Evolutionary conservation across 2,329 filamentous ascomycete species (phyloP), one percentile per base, ranked within the genome.

Genomic region (Talaromyces rugulosus): DNA sequence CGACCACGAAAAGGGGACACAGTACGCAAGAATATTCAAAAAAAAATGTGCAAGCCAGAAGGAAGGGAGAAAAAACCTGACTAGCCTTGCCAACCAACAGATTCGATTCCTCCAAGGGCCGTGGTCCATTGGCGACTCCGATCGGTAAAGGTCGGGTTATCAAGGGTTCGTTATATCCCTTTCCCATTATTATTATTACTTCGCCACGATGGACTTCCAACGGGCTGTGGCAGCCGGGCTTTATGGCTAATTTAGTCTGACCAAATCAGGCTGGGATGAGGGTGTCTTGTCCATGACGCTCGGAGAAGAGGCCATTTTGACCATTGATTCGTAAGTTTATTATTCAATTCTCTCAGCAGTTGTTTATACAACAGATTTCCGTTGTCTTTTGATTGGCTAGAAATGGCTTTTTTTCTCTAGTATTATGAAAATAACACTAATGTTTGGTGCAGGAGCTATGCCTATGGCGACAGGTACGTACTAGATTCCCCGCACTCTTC

Each of bases 81-180:
- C n/a, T 16, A n/a, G 51, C 12, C 23, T 31, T 31, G 11, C 31
- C 16, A 23, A 40, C 18, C 55, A 28, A 53, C 55, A 96, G 93
- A 77, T 98, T 99, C 80, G 95, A 98, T 80, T 90, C 88, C 64
- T 96, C 94, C 18, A 83, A 89, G 55, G 65, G 67, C 58, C 87
- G 91, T 60, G 89, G 87, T 56, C 86, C 92, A 75, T 93, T 98
- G 73, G 80, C 86, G 64, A 89, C 87, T 66, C 74, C 78, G 62
- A 98, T 99, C 76, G 95, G 95, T 59, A 82, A 89, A 67, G 92
- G 92, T 60, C 83, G 85, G 72, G 90, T 98, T 72, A 97, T 99
- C 80, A 86, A 85, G 81, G 94, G 93, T 95, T 83, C 50, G 50
- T 52, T 52, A 51, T 23, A 28, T 23, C 18, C 44, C 44, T 14